Evolutionary conservation across 495 filamentous ascomycete species (phyloP), one percentile per base, ranked within the genome.

Genomic region (Trichoderma reesei): DNA sequence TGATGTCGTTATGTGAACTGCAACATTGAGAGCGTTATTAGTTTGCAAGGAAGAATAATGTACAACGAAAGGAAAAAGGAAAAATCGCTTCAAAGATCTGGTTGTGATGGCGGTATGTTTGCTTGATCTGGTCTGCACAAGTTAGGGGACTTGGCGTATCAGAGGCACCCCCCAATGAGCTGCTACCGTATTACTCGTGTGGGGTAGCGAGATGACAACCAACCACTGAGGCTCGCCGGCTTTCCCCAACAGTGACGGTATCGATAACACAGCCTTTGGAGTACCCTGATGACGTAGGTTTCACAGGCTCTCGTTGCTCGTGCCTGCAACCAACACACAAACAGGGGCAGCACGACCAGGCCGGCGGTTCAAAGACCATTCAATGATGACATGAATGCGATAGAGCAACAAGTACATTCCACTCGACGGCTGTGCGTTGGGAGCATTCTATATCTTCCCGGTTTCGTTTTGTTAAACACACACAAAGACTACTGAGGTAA

Each of bases 181-280:
- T 33, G 51, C 51, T 56, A 56, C n/a, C n/a, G n/a, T n/a, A n/a
- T 34, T 56, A 34, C 20, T 10, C 34, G 31, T 56, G 51, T 56
- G 51, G 51, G 51, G 31, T 26, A 56, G 51, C 51, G 51, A 56
- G 34, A 56, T 56, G 51, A 56, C 46, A 51, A 26, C 46, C 46
- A 20, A 51, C 20, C 3, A 6, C 42, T 51, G 46, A 26, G 20
- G 14, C 10, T 51, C 46, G 46, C 51, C 51, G 16, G 51, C 51
- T 31, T 39, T 10, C 4, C 37, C 37, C n/a, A n/a, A 39, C 37
- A 10, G 18, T 31, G 51, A 26, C 51, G 51, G 51, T 56, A 56
- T 56, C 51, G 51, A 56, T 56, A 56, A 56, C 51, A 56, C 51
- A 8, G 31, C 6, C 11, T n/a, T n/a, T n/a, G n/a, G n/a, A n/a